Evolutionary conservation across 768 basidiomycete species (phyloP).

Genomic region (Pulveroboletus sp.): DNA sequence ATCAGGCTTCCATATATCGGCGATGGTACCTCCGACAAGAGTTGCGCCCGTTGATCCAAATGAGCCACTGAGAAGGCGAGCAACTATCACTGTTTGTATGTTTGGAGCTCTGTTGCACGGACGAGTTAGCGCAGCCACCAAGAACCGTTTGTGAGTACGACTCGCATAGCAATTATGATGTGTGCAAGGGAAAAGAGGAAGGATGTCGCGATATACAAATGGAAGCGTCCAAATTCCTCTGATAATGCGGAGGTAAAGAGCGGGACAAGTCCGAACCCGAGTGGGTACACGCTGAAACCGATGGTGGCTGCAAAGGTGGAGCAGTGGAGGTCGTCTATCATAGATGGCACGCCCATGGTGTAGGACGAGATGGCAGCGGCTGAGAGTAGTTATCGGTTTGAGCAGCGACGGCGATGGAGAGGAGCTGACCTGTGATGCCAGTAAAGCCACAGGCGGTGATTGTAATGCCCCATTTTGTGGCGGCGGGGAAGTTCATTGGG

Average conservation of each 20-base stretch:
- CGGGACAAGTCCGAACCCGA: constrained; percentile 61
- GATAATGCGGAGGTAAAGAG: constrained; percentile 65
- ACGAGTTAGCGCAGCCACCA: constrained; percentile 1
- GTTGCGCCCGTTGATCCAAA: constrained; percentile 68
- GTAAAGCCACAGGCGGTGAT: constrained; percentile 33
- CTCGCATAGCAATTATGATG: constrained; percentile 34
- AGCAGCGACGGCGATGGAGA: background rate
- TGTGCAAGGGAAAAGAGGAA: constrained; percentile 50
- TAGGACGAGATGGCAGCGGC: constrained; percentile 51
- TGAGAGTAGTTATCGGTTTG: constrained; percentile 14
- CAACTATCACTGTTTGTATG: constrained; percentile 60
- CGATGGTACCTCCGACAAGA: constrained; percentile 71
- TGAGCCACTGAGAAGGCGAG: constrained; percentile 59
- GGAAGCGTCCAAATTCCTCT: constrained; percentile 67
- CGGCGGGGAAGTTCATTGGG: constrained; percentile 35
- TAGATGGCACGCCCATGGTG: constrained; percentile 51
- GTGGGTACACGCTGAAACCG: constrained; percentile 47
- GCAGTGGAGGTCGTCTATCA: constrained; percentile 46
- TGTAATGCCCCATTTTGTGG: constrained; percentile 41
- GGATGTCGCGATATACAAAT: constrained; percentile 49
- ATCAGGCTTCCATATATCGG: constrained; percentile 61
- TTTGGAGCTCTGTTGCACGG: constrained; percentile 32
- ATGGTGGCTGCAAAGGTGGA: constrained; percentile 43
- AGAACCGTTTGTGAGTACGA: background rate
- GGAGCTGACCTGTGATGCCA: constrained; percentile 26